Evolutionary conservation across 257 asterid species (phyloP), one percentile per base, ranked within the genome.

Genomic region (Solanum sejunctum): DNA sequence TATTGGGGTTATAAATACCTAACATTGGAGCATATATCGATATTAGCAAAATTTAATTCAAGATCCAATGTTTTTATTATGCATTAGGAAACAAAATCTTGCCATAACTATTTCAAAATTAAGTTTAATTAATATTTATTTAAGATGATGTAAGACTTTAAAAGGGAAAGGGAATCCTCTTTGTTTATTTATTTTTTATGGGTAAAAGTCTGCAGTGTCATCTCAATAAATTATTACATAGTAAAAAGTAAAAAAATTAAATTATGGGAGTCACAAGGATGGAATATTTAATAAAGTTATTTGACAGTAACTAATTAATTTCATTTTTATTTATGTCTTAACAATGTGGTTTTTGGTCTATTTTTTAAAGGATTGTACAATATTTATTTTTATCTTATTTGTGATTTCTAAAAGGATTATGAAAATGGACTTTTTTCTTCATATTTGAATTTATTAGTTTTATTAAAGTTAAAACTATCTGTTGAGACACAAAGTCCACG

Each of bases 41-140:
- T 72, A 57, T 67, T 81, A 64, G 90, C 85, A 84, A 88, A 58
- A 43, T 20, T 56, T 36, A 55, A 79, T 54, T 28, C 61, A 83
- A 84, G 90, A 88, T 88, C 90, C 86, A 51, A 84, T 84, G 67
- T 70, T 85, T 83, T 83, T 21, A 73, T 88, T 78, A 41, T 51
- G 73, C 56, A 79, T 77, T 69, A 83, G 83, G 83, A 80, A 71
- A 83, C 78, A 69, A 78, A 66, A 49, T 8, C 49, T 58, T 82
- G 61, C 71, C 84, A 82, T 82, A 82, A 82, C 84, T 81, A 81
- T 39, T 61, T 81, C 47, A 58, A 57, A 57, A 12, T 54, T 57
- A 81, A 18, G 54, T 20, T n/a, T 81, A 39, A 57, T 20, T 81
- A 57, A 81, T 41, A 60, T 41, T 81, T 41, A 60, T n/a, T 81